Base-by-base conservation (phyloP, 192 early-diverging fungal species). In the Linnemannia zychae region DNA sequence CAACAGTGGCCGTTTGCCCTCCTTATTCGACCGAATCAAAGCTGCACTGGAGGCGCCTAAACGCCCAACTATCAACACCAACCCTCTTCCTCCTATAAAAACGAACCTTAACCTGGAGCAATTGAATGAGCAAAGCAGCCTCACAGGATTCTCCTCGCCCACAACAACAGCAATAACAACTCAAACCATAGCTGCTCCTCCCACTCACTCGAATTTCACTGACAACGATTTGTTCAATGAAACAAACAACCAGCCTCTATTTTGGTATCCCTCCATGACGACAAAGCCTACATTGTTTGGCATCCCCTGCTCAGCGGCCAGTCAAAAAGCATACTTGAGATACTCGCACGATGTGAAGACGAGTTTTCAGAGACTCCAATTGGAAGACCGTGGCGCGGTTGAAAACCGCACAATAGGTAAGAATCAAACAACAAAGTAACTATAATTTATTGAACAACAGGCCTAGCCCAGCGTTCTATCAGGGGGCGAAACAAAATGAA, bases 321-420 rank as follows among this genome's bases (percentile, higher is more conserved):
- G 77, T 7, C 78, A 73, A 37, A 67, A 65, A 24, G 73, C 83
- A 33, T 85, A 85, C 74, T 79, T 74, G 47, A 75, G 75, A 31
- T 67, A 76, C n/a, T 73, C 70, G 36, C 3, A 46, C 2, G 77
- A 85, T 16, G 49, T 76, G 18, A 60, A 76, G 44, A 15, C 40
- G 44, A 79, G 74, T 20, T 79, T 85, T 38, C 53, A 69, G 6
- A 40, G 53, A 37, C 77, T 85, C 31, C 83, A 85, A 52, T 20
- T 28, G 31, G 49, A 76, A 20, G 83, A 85, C 65, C 31, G 57
- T 4, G 83, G 83, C 67, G 71, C 33, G 38, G 77, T 85, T 40
- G 72, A 79, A 22, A 46, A 85, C 38, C 77, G 78, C 7, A 85
- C 83, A 15, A 85, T 85, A 57, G 83, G 83, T 85, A 85, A 85